A percentile compares a stretch with the other conserved stretches of the same genome.
These are phyloP conservation scores for Myxozyma mucilagina DNA, from an alignment of 805 yeast genomes.

Conservation along the genomic window DNA sequence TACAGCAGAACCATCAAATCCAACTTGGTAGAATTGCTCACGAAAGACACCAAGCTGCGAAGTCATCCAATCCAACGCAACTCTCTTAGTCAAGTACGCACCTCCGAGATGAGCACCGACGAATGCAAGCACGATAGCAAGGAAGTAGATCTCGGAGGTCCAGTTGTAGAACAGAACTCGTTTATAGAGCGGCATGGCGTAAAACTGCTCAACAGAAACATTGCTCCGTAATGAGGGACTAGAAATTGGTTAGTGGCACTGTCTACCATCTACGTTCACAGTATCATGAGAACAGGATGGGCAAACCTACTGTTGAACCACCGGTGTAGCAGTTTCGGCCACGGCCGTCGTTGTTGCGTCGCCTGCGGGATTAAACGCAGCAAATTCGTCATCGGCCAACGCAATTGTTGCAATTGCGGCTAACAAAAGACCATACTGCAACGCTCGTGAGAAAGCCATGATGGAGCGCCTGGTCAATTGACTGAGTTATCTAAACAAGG, in stretches of 20 bases:
- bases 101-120: slow-evolving; percentile 60
- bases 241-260: neutral
- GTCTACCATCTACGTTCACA: neutral
- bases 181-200: slow-evolving; percentile 55
- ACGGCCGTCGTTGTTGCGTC: slow-evolving; percentile 6
- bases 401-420: slow-evolving; percentile 9
- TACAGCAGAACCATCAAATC: slow-evolving; percentile 39
- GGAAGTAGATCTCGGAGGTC: slow-evolving; percentile 65
- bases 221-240: neutral
- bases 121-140: slow-evolving; percentile 53
- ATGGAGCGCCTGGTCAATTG: neutral
- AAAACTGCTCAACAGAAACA: slow-evolving; percentile 50
- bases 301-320: neutral
- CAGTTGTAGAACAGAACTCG: slow-evolving; percentile 69
- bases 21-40: slow-evolving; percentile 77
- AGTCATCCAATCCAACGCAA: slow-evolving; percentile 56
- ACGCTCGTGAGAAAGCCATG: slow-evolving; percentile 3
- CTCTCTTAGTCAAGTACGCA: slow-evolving; percentile 53
- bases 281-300: too few relatives aligned
- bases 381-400: slow-evolving; percentile 28
- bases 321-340: neutral
- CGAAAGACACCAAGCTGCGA: slow-evolving; percentile 55
- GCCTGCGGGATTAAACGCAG: slow-evolving; percentile 24
- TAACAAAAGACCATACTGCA: slow-evolving; percentile 8
- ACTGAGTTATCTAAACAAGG: neutral